A percentile compares a stretch with the other conserved stretches of the same genome.
phyloP scores from a whole-genome alignment of 768 basidiomycete genomes.

The Sarcomyxa edulis region DNA sequence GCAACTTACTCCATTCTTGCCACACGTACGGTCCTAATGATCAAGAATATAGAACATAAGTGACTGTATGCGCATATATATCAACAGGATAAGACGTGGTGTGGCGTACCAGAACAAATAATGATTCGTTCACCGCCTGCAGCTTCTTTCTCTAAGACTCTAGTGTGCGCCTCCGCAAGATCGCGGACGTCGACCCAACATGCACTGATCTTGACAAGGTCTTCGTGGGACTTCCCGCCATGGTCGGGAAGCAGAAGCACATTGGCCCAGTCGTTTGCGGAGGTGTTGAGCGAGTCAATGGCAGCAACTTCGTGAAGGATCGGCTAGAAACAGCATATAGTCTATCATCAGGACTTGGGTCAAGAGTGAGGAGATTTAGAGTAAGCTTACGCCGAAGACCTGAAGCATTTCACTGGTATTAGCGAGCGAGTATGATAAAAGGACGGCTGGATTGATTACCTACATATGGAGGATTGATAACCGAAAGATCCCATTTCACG shows the following conservation, averaged over 20 bases:
- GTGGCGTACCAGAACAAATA: conserved; percentile 4
- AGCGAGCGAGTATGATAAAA: neutral
- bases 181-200: conserved; percentile 40
- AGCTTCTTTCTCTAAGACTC: conserved; percentile 36
- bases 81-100: too few species aligned
- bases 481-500: conserved; percentile 46
- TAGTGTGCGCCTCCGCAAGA: conserved; percentile 42
- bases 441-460: conserved; percentile 6
- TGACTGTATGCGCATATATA: neutral
- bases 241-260: conserved; percentile 12
- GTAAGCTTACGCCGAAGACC: conserved; percentile 26
- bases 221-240: conserved; percentile 14
- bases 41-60: neutral
- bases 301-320: conserved; percentile 33
- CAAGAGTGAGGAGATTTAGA: neutral
- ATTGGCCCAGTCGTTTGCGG: conserved; percentile 25
- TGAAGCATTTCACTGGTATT: conserved; percentile 7
- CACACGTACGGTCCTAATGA: conserved; percentile 14
- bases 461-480: conserved; percentile 52
- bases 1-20: conserved; percentile 22
- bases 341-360: neutral
- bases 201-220: conserved; percentile 12
- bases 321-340: conserved; percentile 34
- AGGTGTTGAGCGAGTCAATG: conserved; percentile 32
- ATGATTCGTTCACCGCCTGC: conserved; percentile 49